Conservation (phyloP, 768 basidiomycete genomes). For the Tricholoma hemisulphureum region DNA sequence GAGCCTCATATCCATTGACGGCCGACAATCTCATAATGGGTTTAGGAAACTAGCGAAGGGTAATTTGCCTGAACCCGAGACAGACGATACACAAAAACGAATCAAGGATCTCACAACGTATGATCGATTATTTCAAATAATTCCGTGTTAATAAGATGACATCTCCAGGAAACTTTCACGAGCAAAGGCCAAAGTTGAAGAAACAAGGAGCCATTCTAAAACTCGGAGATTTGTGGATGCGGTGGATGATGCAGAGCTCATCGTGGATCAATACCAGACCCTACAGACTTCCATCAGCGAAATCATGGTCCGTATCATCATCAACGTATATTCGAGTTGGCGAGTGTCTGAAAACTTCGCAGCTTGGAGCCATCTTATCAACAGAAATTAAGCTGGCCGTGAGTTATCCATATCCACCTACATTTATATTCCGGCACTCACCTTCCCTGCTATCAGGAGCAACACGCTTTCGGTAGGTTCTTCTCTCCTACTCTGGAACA, state of each 20-base stretch:
- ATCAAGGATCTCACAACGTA: background rate
- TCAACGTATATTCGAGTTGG: background rate
- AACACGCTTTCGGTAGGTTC: slow-evolving; percentile 11
- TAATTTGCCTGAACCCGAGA: background rate
- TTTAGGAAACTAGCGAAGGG: background rate
- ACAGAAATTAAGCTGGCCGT: slow-evolving; percentile 13
- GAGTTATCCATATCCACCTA: background rate
- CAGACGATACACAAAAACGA: background rate
- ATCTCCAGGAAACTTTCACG: slow-evolving; percentile 2
- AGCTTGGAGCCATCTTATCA: slow-evolving; percentile 13
- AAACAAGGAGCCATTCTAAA: slow-evolving; percentile 2
- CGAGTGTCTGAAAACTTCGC: background rate
- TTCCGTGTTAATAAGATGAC: background rate
- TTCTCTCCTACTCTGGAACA: too few species aligned
- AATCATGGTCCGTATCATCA: slow-evolving; percentile 1
- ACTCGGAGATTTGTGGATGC: slow-evolving; percentile 11
- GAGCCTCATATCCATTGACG: background rate
- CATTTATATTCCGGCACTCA: background rate
- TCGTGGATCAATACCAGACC: slow-evolving; percentile 7
- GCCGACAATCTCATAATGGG: background rate
- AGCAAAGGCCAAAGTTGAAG: slow-evolving; percentile 3
- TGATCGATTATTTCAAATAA: background rate
- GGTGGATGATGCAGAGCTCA: slow-evolving; percentile 5
- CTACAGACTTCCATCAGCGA: slow-evolving; percentile 12
- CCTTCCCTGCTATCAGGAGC: slow-evolving; percentile 5